A percentile compares a stretch with the other conserved stretches of the same genome.
These are phyloP conservation scores for Colletotrichum gigasporum DNA, from an alignment of 2,329 filamentous ascomycete species.

Conservation along the genomic window DNA sequence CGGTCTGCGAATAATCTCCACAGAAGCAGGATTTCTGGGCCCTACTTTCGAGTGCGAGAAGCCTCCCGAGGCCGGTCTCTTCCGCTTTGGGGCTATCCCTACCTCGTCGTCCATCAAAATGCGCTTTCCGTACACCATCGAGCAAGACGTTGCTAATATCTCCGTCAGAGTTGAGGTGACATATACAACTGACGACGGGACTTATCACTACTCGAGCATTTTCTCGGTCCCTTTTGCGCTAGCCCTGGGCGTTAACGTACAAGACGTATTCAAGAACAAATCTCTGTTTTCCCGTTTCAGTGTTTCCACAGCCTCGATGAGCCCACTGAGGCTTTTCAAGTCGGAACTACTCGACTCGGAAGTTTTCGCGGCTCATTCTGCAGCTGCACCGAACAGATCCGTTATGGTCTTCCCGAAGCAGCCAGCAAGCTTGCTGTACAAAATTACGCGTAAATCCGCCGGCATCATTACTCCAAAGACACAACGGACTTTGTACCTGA, in stretches of 20 bases:
- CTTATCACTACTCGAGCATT: constrained; percentile 70
- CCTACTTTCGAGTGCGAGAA: constrained; percentile 54
- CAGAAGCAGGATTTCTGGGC: constrained; percentile 63
- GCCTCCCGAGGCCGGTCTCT: constrained; percentile 62
- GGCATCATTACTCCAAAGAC: constrained; percentile 44
- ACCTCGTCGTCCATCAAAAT: constrained; percentile 63
- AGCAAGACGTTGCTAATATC: constrained; percentile 77
- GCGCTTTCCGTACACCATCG: constrained; percentile 82
- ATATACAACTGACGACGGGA: constrained; percentile 74
- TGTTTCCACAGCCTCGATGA: constrained; percentile 80
- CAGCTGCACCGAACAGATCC: constrained; percentile 58
- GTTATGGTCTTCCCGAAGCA: constrained; percentile 82
- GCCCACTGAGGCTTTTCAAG: constrained; percentile 78
- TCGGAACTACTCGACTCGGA: constrained; percentile 78
- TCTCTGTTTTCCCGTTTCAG: constrained; percentile 90
- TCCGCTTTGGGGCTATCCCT: constrained; percentile 59
- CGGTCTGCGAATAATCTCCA: constrained; percentile 70
- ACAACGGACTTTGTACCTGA: constrained; percentile 68
- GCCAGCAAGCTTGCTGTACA: constrained; percentile 83
- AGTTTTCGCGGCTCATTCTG: constrained; percentile 72
- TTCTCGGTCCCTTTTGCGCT: constrained; percentile 77
- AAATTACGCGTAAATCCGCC: constrained; percentile 68
- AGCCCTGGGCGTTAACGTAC: constrained; percentile 92
- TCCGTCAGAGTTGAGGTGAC: constrained; percentile 79
- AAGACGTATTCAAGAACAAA: constrained; percentile 90